phyloP scores from a whole-genome alignment of 169 alveolate species.

The Plasmodium gallinaceum region DNA sequence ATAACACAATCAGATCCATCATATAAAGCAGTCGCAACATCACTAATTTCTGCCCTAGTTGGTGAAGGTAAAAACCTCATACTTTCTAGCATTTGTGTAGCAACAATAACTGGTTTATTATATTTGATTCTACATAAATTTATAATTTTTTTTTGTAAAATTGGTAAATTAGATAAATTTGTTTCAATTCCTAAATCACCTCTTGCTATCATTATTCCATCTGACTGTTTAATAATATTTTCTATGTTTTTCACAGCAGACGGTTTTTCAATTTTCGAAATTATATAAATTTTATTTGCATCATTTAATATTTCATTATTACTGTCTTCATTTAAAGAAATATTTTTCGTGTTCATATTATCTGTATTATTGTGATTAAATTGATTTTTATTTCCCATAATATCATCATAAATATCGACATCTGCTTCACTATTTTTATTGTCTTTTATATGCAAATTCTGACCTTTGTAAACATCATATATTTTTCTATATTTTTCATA shows the following conservation, averaged over 20 bases:
- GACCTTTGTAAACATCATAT: constrained; percentile 58
- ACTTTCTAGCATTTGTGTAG: constrained; percentile 98
- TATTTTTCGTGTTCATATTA: constrained; percentile 28
- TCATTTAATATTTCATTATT: constrained; percentile 80
- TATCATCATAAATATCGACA: background rate
- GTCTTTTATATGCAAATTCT: constrained; percentile 23
- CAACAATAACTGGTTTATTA: constrained; percentile 95
- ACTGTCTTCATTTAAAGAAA: background rate
- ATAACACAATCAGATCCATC: constrained; percentile 98
- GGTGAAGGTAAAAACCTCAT: constrained; percentile 96
- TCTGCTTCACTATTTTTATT: background rate
- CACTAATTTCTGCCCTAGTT: constrained; percentile 98
- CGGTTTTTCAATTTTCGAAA: constrained; percentile 97
- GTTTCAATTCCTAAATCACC: constrained; percentile 98
- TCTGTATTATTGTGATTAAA: background rate
- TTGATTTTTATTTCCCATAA: background rate
- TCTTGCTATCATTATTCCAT: constrained; percentile 98
- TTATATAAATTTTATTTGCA: constrained; percentile 85
- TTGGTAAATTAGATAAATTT: constrained; percentile 93
- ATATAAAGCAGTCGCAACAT: constrained; percentile 96
- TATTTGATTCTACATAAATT: constrained; percentile 87
- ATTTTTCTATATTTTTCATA: constrained; percentile 37
- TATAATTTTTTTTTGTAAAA: constrained; percentile 92
- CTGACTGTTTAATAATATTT: constrained; percentile 92
- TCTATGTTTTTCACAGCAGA: constrained; percentile 94